Base-by-base conservation (phyloP, 257 asterid species). In the Eustoma russellianum region DNA sequence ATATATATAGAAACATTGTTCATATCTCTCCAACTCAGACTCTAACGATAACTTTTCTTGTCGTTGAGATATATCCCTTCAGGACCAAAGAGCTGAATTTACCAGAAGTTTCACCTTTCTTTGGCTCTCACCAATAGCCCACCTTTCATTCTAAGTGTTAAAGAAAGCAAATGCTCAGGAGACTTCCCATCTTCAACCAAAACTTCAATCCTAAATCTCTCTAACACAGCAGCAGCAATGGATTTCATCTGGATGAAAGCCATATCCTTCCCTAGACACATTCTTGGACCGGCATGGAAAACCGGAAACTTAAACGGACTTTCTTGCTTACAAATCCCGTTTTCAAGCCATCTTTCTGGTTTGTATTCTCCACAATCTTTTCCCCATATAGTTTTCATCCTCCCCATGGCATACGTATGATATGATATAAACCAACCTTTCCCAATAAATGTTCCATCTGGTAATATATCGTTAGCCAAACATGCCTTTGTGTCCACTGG, bases 231-330 rank as follows among this genome's bases (percentile, higher is more conserved):
- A 43, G 97, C 94, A 7, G 80, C 90, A 35, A 89, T 81, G 38
- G 81, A 79, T 55, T 86, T 86, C 97, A 89, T 89, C 75, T 89
- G 94, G 66, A 86, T 83, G 52, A 75, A 83, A 2, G 97, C 95
- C 97, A 89, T 75, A 13, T 89, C 97, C 53, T 86, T 89, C 56
- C 95, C 95, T 0, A 89, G 76, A 60, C 95, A 89, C 77, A 76
- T 75, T 71, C 97, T 79, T 55, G 90, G 94, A 13, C 97, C 97
- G 0, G 75, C 97, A 35, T 89, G 94, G 55, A 89, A 89, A 6
- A 83, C 79, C 13, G 95, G 95, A 57, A 64, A 83, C 73, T 76
- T 77, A 41, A 79, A 83, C 19, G 90, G 73, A 62, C 47, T 86
- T 52, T 79, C 93, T 34, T 72, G 84, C 43, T 57, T 81, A 17